Percentiles rank a stretch among this genome's conserved stretches.
These are phyloP conservation scores for Caryopteris hybrid DNA, from an alignment of 305 asterid genomes.

Conservation along the genomic window DNA sequence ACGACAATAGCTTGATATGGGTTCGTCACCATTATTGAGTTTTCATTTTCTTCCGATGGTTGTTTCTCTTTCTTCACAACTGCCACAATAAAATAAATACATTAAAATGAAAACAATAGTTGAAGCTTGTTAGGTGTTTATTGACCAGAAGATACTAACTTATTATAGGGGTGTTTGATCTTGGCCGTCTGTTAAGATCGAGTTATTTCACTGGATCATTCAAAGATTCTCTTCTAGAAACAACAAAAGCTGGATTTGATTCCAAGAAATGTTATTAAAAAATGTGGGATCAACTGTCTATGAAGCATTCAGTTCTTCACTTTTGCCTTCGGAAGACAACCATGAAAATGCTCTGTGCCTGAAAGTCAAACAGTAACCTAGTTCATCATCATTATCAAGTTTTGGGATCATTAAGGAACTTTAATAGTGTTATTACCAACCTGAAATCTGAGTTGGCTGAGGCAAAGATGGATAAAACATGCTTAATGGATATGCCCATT, in stretches of 20 bases:
- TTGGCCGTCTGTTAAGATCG: slow-evolving; percentile 63
- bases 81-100: slow-evolving; percentile 27
- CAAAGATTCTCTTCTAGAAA: slow-evolving; percentile 51
- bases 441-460: slow-evolving; percentile 93
- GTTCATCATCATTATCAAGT: not conserved
- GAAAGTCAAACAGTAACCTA: slow-evolving; percentile 11
- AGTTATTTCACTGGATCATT: slow-evolving; percentile 59
- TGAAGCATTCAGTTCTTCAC: slow-evolving; percentile 72
- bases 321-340: slow-evolving; percentile 79
- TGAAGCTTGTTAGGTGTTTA: not conserved
- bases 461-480: slow-evolving; percentile 87
- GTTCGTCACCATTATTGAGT: slow-evolving; percentile 49
- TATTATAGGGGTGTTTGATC: slow-evolving; percentile 67
- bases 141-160: slow-evolving; percentile 39
- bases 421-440: slow-evolving; percentile 22
- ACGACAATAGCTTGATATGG: slow-evolving; percentile 83
- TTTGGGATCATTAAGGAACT: not conserved
- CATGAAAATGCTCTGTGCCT: slow-evolving; percentile 88
- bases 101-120: not conserved
- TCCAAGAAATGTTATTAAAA: slow-evolving; percentile 81
- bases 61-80: slow-evolving; percentile 61
- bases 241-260: slow-evolving; percentile 69
- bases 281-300: slow-evolving; percentile 76
- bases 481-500: slow-evolving; percentile 81
- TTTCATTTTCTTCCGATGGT: slow-evolving; percentile 55